These are phyloP conservation scores for Boehmeria nivea DNA, from an alignment of 306 rosid genomes.

Conservation along the genomic window DNA sequence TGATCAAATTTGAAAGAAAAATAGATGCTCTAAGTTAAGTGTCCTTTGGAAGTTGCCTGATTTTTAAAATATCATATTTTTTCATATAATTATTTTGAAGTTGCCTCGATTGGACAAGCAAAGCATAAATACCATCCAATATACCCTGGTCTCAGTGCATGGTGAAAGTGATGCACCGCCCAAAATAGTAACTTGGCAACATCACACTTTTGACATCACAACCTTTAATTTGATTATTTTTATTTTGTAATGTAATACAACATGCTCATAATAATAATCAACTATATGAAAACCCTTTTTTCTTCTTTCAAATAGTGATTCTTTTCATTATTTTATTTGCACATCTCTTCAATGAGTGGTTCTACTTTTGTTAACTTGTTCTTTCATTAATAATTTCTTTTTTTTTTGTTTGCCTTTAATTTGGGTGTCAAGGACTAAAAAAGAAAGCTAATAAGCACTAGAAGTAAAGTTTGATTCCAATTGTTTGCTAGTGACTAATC, in stretches of 20 bases:
- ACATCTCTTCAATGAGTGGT: conserved; percentile 10
- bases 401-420: neutral
- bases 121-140: conserved; percentile 50
- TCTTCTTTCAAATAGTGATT: conserved; percentile 2
- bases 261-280: conserved; percentile 34
- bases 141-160: conserved; percentile 28
- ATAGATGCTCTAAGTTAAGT: conserved; percentile 12
- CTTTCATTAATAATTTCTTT: neutral
- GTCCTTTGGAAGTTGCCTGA: conserved; percentile 23
- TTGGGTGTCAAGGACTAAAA: conserved; percentile 2
- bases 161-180: conserved; percentile 62
- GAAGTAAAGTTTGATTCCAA: conserved; percentile 2
- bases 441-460: neutral
- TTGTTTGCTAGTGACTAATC: conserved; percentile 2
- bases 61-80: neutral
- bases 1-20: neutral
- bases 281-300: conserved; percentile 10
- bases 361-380: conserved; percentile 6
- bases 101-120: conserved; percentile 56
- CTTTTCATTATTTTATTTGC: conserved; percentile 4
- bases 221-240: conserved; percentile 26
- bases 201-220: conserved; percentile 40
- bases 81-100: conserved; percentile 37
- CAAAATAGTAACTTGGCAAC: conserved; percentile 52
- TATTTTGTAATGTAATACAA: neutral